phyloP scores from a whole-genome alignment of 768 basidiomycete genomes.

The Lactifluus piperatus region DNA sequence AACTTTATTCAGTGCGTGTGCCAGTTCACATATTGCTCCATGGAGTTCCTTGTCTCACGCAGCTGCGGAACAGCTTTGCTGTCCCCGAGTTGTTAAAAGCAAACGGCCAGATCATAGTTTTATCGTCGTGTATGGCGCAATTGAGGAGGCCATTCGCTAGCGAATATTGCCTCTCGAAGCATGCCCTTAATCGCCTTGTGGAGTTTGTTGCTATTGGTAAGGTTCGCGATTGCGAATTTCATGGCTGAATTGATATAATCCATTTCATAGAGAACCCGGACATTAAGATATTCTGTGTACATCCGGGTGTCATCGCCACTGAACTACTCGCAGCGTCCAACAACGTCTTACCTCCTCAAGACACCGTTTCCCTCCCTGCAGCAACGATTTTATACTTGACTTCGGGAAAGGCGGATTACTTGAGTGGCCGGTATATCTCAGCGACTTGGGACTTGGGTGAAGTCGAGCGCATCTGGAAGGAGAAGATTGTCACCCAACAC shows the following conservation, averaged over 20 bases:
- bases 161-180: constrained; percentile 12
- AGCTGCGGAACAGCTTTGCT: neutral
- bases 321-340: neutral
- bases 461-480: neutral
- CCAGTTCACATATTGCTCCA: neutral
- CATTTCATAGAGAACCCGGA: neutral
- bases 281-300: too few relatives aligned
- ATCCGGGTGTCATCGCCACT: neutral
- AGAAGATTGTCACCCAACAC: too few relatives aligned
- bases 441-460: too few relatives aligned
- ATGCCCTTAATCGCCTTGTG: neutral
- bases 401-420: too few relatives aligned
- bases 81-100: constrained; percentile 6
- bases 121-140: neutral
- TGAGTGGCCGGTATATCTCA: too few relatives aligned
- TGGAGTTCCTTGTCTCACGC: too few relatives aligned
- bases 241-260: too few relatives aligned
- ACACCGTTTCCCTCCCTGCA: neutral
- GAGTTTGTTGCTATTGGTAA: too few relatives aligned
- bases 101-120: neutral
- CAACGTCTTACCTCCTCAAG: neutral
- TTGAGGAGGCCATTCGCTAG: neutral
- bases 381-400: too few relatives aligned
- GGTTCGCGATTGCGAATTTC: too few relatives aligned
- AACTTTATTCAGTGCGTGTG: constrained; percentile 3